Evolutionary conservation across 345 rosid species (phyloP).

Genomic region (Salix dunnii): DNA sequence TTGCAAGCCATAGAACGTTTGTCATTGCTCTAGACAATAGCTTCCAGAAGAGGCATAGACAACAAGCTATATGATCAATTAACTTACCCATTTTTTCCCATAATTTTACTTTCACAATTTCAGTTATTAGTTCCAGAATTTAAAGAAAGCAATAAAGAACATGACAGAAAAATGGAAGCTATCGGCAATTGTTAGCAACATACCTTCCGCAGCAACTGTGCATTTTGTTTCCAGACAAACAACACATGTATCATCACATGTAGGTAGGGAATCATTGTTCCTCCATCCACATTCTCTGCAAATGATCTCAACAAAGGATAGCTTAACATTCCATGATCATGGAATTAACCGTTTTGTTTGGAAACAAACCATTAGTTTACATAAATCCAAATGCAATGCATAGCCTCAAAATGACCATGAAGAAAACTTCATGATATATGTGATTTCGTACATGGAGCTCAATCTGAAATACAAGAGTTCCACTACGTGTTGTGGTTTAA

Average conservation of each 20-base stretch:
- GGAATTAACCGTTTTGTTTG: not conserved
- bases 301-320: not conserved
- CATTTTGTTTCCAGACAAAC: conserved; percentile 88
- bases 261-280: conserved; percentile 38
- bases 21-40: not conserved
- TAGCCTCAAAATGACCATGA: not conserved
- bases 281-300: conserved; percentile 94
- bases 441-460: not conserved
- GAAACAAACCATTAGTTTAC: not conserved
- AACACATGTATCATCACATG: conserved; percentile 71
- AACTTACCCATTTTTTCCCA: not conserved
- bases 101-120: not conserved
- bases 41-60: not conserved
- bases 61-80: not conserved
- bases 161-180: not conserved
- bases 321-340: not conserved
- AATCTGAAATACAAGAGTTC: not conserved
- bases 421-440: not conserved
- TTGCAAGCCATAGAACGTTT: not conserved
- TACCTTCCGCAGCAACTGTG: conserved; percentile 83
- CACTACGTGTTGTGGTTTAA: not conserved
- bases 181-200: not conserved
- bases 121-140: not conserved
- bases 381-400: not conserved
- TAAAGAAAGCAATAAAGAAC: not conserved